These are phyloP conservation scores for Verticillium dahliae DNA, from an alignment of 2,329 filamentous ascomycete species.

Conservation along the genomic window DNA sequence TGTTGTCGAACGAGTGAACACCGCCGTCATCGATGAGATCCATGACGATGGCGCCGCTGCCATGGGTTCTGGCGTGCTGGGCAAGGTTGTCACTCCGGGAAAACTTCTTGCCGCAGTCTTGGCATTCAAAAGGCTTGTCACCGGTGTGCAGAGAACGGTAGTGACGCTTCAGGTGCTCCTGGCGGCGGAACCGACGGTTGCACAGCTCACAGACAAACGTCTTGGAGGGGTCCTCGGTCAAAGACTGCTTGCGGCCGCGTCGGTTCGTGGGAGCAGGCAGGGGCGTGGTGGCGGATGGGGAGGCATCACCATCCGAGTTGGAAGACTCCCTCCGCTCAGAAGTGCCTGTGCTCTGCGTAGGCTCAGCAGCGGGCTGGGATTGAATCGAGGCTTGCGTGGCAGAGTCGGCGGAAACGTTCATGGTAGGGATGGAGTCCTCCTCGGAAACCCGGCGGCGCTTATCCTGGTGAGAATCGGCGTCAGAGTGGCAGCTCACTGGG, in stretches of 20 bases:
- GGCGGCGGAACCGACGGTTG: constrained; percentile 93
- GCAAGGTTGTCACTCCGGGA: constrained; percentile 95
- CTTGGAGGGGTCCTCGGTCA: constrained; percentile 97
- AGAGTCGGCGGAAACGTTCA: constrained; percentile 35
- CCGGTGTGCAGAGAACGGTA: constrained; percentile 97
- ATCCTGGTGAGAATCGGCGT: constrained; percentile 42
- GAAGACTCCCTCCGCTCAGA: constrained; percentile 28
- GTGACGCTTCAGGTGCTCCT: constrained; percentile 98
- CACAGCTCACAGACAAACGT: constrained; percentile 96
- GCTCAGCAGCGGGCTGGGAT: constrained; percentile 25
- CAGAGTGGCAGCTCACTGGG: constrained; percentile 48
- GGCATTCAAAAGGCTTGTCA: constrained; percentile 97
- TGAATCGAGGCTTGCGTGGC: constrained; percentile 22
- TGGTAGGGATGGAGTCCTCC: constrained; percentile 33
- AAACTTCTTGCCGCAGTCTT: constrained; percentile 98
- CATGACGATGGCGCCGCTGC: constrained; percentile 84
- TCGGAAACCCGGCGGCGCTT: constrained; percentile 49
- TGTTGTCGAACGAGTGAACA: constrained; percentile 31
- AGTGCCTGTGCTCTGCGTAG: constrained; percentile 23
- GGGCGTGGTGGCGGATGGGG: constrained; percentile 29
- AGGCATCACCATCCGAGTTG: constrained; percentile 28
- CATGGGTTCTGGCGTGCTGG: constrained; percentile 92
- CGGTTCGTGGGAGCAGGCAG: constrained; percentile 65
- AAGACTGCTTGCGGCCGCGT: constrained; percentile 94
- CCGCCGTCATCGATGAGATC: constrained; percentile 73